These are phyloP conservation scores for Penicillium riverlandense DNA, from an alignment of 495 filamentous ascomycete species.

Conservation along the genomic window DNA sequence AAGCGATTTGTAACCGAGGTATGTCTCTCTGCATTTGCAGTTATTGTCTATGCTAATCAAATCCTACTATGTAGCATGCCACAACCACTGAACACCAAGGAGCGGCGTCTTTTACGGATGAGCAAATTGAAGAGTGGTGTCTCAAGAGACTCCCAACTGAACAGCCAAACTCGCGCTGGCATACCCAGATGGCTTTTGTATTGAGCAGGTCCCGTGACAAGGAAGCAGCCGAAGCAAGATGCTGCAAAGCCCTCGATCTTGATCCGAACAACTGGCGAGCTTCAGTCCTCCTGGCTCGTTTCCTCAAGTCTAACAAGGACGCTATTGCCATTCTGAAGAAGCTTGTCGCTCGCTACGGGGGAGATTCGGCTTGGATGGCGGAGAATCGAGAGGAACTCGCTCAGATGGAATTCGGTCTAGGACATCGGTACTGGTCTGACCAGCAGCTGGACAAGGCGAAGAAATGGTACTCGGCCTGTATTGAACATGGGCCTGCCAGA, in stretches of 20 bases:
- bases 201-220: neutral
- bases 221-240: neutral
- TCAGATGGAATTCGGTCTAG: constrained; percentile 6
- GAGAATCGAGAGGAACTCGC: neutral
- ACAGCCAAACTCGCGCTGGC: neutral
- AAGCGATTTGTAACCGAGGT: neutral
- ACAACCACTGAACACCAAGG: too few relatives aligned
- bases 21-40: too few relatives aligned
- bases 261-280: neutral
- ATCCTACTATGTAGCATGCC: too few relatives aligned
- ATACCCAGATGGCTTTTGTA: constrained; percentile 3
- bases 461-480: neutral
- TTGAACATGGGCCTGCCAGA: neutral
- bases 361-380: neutral
- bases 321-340: constrained; percentile 1
- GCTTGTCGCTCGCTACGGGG: neutral
- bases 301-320: constrained; percentile 1
- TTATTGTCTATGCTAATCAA: too few relatives aligned
- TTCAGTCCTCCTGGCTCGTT: neutral
- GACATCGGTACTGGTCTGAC: neutral
- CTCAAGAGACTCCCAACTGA: neutral
- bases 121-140: neutral
- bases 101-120: too few relatives aligned
- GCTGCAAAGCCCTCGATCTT: neutral
- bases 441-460: neutral